These are phyloP conservation scores for Linum trigynum DNA, from an alignment of 345 rosid genomes.

Conservation along the genomic window DNA sequence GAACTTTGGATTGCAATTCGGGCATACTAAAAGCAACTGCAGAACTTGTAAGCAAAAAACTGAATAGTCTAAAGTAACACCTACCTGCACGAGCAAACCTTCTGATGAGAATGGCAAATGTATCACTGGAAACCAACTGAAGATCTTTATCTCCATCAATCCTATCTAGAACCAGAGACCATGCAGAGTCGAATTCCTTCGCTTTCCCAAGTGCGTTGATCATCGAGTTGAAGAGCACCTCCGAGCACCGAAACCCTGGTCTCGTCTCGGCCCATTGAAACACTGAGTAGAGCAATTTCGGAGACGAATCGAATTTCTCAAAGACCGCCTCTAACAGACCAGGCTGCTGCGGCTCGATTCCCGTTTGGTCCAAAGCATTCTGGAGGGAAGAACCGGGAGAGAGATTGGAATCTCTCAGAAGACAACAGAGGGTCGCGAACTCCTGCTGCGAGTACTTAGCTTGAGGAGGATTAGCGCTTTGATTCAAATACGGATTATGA, in stretches of 20 bases:
- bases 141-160: constrained; percentile 22
- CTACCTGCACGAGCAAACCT: constrained; percentile 78
- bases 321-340: constrained; percentile 40
- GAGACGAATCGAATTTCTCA: constrained; percentile 54
- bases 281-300: constrained; percentile 46
- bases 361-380: constrained; percentile 43
- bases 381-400: constrained; percentile 37
- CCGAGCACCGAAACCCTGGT: constrained; percentile 40
- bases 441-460: constrained; percentile 27
- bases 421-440: constrained; percentile 36
- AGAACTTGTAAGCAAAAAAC: not conserved
- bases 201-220: constrained; percentile 52
- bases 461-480: not conserved
- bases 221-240: constrained; percentile 36
- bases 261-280: constrained; percentile 70
- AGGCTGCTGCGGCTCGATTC: constrained; percentile 36
- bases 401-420: constrained; percentile 37
- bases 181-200: constrained; percentile 60
- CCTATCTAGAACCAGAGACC: constrained; percentile 55
- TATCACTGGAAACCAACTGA: constrained; percentile 48
- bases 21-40: not conserved
- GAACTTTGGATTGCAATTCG: not conserved
- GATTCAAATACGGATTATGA: not conserved
- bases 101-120: constrained; percentile 60
- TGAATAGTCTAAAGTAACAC: not conserved